A percentile compares a stretch with the other conserved stretches of the same genome.
Evolutionary conservation across 2,329 filamentous ascomycete genomes (phyloP).

Genomic region (Aspergillus clavatus): DNA sequence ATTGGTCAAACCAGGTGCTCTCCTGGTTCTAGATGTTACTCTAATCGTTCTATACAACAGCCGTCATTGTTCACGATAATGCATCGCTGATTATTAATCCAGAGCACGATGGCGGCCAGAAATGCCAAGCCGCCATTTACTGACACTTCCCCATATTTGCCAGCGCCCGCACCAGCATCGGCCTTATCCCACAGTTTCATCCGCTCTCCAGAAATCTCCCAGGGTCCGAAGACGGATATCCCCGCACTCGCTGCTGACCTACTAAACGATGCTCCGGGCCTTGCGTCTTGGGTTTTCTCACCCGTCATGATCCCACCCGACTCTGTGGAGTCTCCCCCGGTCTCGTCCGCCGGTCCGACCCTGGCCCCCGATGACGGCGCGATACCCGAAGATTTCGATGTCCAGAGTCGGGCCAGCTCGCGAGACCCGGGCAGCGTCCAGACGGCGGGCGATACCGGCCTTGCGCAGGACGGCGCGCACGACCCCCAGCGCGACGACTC

Average conservation of each 20-base stretch:
- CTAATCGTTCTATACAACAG: too few relatives aligned
- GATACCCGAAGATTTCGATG: conserved; percentile 31
- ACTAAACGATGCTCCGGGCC: conserved; percentile 31
- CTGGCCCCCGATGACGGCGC: conserved; percentile 24
- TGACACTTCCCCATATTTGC: conserved; percentile 29
- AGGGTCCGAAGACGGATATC: conserved; percentile 4
- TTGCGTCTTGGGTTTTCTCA: conserved; percentile 32
- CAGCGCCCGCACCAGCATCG: not conserved
- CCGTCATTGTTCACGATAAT: too few relatives aligned
- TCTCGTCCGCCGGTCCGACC: conserved; percentile 21
- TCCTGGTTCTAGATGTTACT: too few relatives aligned
- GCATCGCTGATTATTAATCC: too few relatives aligned
- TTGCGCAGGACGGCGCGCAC: conserved; percentile 14
- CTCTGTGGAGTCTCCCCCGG: conserved; percentile 28
- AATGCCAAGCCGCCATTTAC: conserved; percentile 28
- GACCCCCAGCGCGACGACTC: conserved; percentile 19
- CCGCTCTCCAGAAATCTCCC: conserved; percentile 4
- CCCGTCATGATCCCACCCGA: conserved; percentile 38
- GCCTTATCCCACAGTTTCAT: conserved; percentile 11
- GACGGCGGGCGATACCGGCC: conserved; percentile 19
- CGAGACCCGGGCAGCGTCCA: conserved; percentile 30
- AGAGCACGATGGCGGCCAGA: conserved; percentile 10
- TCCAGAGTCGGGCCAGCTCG: conserved; percentile 33
- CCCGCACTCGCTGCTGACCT: conserved; percentile 7
- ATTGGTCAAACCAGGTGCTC: too few relatives aligned